Evolutionary conservation across 108 stramenopile species (phyloP).

Genomic region (Stephanodiscus minutulus): DNA sequence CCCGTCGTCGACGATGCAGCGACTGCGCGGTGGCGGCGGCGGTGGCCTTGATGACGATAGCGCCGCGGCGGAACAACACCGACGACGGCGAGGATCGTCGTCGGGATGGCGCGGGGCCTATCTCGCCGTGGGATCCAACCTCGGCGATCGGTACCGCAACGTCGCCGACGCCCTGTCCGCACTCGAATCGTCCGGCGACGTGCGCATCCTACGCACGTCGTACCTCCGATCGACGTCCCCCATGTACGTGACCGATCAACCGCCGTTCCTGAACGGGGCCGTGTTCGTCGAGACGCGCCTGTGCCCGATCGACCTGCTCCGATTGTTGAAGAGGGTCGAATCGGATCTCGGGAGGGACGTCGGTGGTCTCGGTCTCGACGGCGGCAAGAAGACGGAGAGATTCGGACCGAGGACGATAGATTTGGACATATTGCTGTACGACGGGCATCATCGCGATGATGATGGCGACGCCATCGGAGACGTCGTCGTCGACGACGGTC

Average conservation of each 20-base stretch:
- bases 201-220: constrained; percentile 66
- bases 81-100: not conserved
- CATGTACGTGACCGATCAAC: constrained; percentile 89
- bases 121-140: constrained; percentile 85
- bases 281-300: constrained; percentile 72
- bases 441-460: too few relatives aligned
- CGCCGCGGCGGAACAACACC: not conserved
- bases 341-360: constrained; percentile 68
- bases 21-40: not conserved
- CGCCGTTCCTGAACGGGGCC: constrained; percentile 86
- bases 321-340: constrained; percentile 67
- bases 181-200: constrained; percentile 33
- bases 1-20: not conserved
- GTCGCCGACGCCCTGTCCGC: constrained; percentile 55
- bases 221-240: constrained; percentile 78
- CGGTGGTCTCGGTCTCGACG: not conserved
- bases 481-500: not conserved
- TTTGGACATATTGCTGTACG: constrained; percentile 85
- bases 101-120: constrained; percentile 48
- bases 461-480: constrained; percentile 32
- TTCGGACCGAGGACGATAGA: constrained; percentile 92
- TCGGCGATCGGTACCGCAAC: constrained; percentile 68
- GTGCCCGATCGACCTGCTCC: constrained; percentile 57
- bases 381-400: constrained; percentile 21
- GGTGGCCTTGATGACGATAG: not conserved